Conservation (phyloP, 2,329 filamentous ascomycete species). For the Fusarium nurragi region DNA sequence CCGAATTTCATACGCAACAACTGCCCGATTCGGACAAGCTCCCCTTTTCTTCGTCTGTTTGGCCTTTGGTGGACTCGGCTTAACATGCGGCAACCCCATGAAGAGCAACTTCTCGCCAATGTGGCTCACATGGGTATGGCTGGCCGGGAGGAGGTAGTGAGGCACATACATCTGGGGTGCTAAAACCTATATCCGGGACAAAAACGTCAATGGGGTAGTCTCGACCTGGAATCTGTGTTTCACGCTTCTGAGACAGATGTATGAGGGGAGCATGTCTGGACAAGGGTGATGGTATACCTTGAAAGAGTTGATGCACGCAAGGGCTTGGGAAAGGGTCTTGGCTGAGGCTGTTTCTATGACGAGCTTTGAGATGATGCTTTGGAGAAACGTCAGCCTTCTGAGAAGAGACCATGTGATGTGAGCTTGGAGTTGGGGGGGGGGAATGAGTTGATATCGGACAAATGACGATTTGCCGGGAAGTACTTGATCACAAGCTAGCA, state of each 20-base stretch:
- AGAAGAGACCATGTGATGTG: not conserved
- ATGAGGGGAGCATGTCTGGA: not conserved
- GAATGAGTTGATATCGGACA: not conserved
- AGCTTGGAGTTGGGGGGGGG: not conserved
- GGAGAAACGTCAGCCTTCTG: not conserved
- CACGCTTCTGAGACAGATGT: not conserved
- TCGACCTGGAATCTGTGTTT: not conserved
- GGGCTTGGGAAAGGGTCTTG: not conserved
- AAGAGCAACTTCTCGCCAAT: conserved; percentile 25
- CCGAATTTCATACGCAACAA: conserved; percentile 9
- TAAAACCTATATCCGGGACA: not conserved
- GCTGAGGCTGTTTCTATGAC: not conserved
- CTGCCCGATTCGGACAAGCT: not conserved
- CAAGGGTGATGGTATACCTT: not conserved
- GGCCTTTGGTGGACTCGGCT: not conserved
- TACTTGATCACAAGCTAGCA: not conserved
- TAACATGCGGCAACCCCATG: conserved; percentile 19
- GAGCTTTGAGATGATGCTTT: not conserved
- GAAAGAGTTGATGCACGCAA: not conserved
- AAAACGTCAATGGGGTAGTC: not conserved
- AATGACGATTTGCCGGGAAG: not conserved
- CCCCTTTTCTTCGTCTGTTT: conserved; percentile 14
- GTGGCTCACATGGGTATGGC: not conserved
- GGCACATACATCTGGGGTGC: conserved; percentile 1
- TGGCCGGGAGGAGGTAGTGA: not conserved